Evolutionary conservation across 805 yeast species (phyloP), one percentile per base, ranked within the genome.

Genomic region (Ogataea polymorpha): DNA sequence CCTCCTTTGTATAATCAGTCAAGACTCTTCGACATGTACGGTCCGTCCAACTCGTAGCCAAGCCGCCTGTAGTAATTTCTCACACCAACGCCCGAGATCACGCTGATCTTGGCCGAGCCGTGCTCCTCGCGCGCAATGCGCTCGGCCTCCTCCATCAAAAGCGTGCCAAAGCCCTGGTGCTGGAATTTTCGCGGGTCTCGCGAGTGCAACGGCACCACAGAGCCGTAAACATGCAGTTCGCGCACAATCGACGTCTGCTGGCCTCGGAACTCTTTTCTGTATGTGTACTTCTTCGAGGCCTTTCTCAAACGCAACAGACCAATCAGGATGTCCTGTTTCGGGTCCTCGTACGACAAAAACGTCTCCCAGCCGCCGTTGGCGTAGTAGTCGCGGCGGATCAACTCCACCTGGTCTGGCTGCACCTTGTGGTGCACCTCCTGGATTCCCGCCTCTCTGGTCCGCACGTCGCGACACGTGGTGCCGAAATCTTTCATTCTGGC

Each of bases 331-430:
- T 93, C 99, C 65, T 91, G 89, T 63, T 86, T 86, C 33, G 98
- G 98, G 65, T 93, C 99, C 64, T 93, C 99, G 63, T 93, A 93
- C 12, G 95, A 81, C 46, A 93, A 67, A 62, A 93, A 93, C 0
- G 99, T 93, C 67, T 93, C 98, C 98, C 98, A 93, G 15, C 97
- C 97, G 17, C 96, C 98, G 58, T 93, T 93, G 31, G 99, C 99
- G 52, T 85, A 84, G 66, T 93, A 93, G 61, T 93, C 99, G 60
- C 99, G 79, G 62, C 99, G 78, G 40, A 93, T 86, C 41, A 93
- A 70, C 65, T 93, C 99, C 13, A 93, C 96, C 64, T 93, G 98
- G 59, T 93, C 98, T 0, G 99, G 99, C 33, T 85, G 85, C 17
- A 93, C 95, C 61, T 89, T 89, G 62, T 90, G 96, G 62, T 93